Base-by-base conservation (phyloP, 495 filamentous ascomycete species). In the Bryoglossum gracile region DNA sequence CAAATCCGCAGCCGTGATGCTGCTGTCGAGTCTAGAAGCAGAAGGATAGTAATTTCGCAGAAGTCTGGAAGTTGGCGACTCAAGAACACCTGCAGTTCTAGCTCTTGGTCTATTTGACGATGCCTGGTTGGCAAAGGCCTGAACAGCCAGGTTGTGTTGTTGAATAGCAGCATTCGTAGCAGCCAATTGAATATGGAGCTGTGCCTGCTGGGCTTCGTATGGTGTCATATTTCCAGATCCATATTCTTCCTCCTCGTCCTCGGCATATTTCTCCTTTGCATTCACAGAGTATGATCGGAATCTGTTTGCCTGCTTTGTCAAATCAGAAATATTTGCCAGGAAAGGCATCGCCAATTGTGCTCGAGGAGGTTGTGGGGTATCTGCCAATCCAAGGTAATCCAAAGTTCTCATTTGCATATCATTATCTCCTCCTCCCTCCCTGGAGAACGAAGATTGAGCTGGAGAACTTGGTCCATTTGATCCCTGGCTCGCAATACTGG, bases 261-360 rank as follows among this genome's bases (percentile, higher is more conserved):
- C 83, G 0, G 86, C 92, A 59, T 97, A 97, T 66, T 94, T 95
- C 63, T 96, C 92, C 65, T 94, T 96, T 33, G 94, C 92, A 65
- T 98, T 97, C 39, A 98, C 92, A 17, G 92, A 98, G 63, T 95
- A 97, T 23, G 92, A 98, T 14, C 92, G 81, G 67, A 96, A 89
- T 37, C 92, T 78, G 65, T 85, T 97, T 45, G 84, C 76, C 51
- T 81, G 88, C 64, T 84, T 87, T 53, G 80, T 82, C 57, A 87
- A 78, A 43, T 77, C 74, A 39, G 80, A 80, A 58, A 92, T 69
- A 50, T 86, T 86, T 38, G 85, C 85, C n/a, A 94, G 69, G 55
- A 89, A 83, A 3, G 86, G 84, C 40, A 77, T 72, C 23, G 81
- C 81, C 53, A 94, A 72, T 43, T 76, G 80, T 43, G 85, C 81